Evolutionary conservation across 192 early-diverging fungal species (phyloP).

Genomic region (Podila epigama): DNA sequence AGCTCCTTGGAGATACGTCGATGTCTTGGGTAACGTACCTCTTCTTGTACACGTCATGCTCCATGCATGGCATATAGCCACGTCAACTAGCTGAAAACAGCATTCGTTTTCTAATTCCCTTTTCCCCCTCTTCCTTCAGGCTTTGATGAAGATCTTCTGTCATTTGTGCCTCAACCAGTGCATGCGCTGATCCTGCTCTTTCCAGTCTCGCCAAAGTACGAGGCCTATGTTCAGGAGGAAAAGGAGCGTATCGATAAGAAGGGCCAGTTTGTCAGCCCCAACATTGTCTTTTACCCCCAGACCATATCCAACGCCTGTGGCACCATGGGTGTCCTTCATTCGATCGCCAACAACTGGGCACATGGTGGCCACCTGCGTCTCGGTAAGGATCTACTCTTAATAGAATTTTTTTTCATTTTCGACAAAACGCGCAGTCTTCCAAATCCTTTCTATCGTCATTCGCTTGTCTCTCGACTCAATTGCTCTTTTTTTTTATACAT

Average conservation of each 20-base stretch:
- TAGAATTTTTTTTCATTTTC: no score
- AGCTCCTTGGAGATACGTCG: conserved; percentile 69
- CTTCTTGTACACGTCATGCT: no score
- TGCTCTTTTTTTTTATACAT: not conserved
- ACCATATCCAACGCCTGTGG: conserved; percentile 95
- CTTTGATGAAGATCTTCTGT: conserved; percentile 84
- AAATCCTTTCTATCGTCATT: no score
- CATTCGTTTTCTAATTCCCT: not conserved
- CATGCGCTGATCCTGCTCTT: conserved; percentile 90
- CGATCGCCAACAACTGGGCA: conserved; percentile 77
- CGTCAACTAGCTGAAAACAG: not conserved
- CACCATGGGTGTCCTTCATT: conserved; percentile 92
- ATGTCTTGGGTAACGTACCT: conserved; percentile 83
- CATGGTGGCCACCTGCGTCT: conserved; percentile 53
- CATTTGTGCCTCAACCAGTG: conserved; percentile 83
- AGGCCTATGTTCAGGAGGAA: conserved; percentile 59
- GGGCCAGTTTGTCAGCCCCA: conserved; percentile 60
- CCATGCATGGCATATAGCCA: not conserved
- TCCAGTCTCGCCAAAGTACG: conserved; percentile 72
- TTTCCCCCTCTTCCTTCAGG: conserved; percentile 39
- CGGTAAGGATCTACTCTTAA: conserved; percentile 17
- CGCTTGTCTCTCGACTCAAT: not conserved
- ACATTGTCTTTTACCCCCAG: conserved; percentile 83
- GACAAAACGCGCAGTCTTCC: no score
- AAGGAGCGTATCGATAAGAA: conserved; percentile 51